A percentile compares a stretch with the other conserved stretches of the same genome.
Conservation (phyloP, 345 rosid genomes). For the Microthlaspi erraticum region DNA sequence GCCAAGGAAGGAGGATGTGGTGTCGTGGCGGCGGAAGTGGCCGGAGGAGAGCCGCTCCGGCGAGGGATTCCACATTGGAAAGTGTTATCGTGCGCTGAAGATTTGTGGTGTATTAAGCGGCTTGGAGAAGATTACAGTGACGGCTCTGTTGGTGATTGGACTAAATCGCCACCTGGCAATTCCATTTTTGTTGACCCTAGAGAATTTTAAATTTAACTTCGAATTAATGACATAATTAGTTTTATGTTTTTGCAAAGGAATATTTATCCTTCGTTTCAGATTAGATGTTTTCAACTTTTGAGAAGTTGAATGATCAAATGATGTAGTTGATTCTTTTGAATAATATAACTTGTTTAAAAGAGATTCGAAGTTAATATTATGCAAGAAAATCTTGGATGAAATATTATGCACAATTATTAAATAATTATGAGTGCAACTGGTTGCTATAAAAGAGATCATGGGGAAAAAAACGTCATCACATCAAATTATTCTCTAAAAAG, state of each 20-base stretch:
- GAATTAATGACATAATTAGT: not conserved
- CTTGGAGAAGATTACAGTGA: constrained; percentile 77
- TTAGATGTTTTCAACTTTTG: constrained; percentile 25
- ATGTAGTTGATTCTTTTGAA: constrained; percentile 1
- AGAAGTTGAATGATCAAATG: constrained; percentile 4
- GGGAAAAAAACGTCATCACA: too few relatives aligned
- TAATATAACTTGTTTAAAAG: not conserved
- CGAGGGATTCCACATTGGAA: constrained; percentile 86
- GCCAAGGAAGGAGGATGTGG: constrained; percentile 69
- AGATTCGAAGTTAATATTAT: constrained; percentile 11
- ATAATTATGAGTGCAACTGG: too few relatives aligned
- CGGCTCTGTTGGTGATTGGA: constrained; percentile 88
- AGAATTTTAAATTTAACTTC: constrained; percentile 53
- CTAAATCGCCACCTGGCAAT: constrained; percentile 68
- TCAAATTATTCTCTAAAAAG: too few relatives aligned
- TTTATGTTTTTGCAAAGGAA: constrained; percentile 3
- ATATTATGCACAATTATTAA: too few relatives aligned
- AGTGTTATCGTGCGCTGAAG: constrained; percentile 70
- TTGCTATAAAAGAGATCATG: too few relatives aligned
- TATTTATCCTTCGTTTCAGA: constrained; percentile 11
- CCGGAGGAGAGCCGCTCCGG: constrained; percentile 64
- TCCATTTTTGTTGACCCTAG: constrained; percentile 98
- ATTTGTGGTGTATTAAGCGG: constrained; percentile 90
- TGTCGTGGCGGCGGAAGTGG: constrained; percentile 84
- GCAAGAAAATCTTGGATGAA: not conserved